phyloP scores from a whole-genome alignment of 2,329 filamentous ascomycete species.

The Cordyceps farinosa region DNA sequence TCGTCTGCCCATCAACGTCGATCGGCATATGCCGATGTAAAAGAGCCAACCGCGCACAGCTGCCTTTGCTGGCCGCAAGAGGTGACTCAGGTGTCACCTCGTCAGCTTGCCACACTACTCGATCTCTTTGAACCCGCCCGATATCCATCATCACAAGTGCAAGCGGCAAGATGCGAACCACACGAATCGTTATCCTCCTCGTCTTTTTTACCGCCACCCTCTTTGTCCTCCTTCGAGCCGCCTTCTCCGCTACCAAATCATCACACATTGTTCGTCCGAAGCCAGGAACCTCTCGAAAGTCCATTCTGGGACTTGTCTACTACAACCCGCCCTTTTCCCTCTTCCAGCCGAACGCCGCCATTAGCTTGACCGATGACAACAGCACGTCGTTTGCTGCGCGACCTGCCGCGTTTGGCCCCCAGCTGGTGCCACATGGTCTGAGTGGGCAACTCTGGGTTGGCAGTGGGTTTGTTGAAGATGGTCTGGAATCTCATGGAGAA shows the following conservation, averaged over 20 bases:
- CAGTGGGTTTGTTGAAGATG: conserved; percentile 83
- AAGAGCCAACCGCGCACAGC: conserved; percentile 3
- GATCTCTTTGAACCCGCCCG: neutral
- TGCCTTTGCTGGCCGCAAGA: conserved; percentile 16
- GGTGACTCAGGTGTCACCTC: conserved; percentile 17
- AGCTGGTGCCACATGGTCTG: conserved; percentile 69
- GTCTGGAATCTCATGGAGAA: conserved; percentile 70
- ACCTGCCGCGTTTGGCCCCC: conserved; percentile 87
- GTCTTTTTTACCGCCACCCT: conserved; percentile 52
- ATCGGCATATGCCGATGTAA: conserved; percentile 17
- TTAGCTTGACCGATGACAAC: conserved; percentile 96
- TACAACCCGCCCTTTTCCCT: conserved; percentile 77
- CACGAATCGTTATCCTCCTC: conserved; percentile 51
- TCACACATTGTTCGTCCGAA: conserved; percentile 1
- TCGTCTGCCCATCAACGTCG: neutral
- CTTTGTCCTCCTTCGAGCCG: conserved; percentile 53
- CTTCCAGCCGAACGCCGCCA: conserved; percentile 92
- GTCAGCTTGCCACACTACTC: conserved; percentile 3
- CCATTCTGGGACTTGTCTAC: conserved; percentile 54
- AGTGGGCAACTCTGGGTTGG: conserved; percentile 93
- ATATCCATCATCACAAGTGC: neutral
- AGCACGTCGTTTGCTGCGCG: conserved; percentile 93
- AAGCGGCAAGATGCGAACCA: conserved; percentile 47
- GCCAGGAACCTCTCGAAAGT: conserved; percentile 22
- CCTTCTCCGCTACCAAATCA: conserved; percentile 34